Base-by-base conservation (phyloP, 2,329 filamentous ascomycete genomes). In the Ophiocordyceps camponoti-leonardi region DNA sequence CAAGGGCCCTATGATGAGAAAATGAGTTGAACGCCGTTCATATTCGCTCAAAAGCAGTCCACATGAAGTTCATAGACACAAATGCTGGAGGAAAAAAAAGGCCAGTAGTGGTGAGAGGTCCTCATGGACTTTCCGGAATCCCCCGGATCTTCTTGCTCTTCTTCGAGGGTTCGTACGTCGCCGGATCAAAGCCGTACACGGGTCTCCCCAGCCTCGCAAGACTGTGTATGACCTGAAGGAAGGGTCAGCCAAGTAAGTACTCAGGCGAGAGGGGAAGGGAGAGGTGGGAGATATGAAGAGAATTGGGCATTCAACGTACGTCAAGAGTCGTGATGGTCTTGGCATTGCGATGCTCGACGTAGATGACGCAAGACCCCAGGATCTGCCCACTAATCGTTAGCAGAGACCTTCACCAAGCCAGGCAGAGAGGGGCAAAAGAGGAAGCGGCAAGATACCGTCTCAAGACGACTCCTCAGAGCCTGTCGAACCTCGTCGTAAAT, bases 241-340 rank as follows among this genome's bases (percentile, higher is more conserved):
- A 19, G 31, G 22, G 42, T 51, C 42, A 55, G 48, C 11, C 14
- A 20, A 26, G 23, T 8, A 4, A 30, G 23, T 13, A 12, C n/a
- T 22, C 20, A 41, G 18, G n/a, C n/a, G 3, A 2, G 39, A 19
- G 22, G 16, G n/a, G 23, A 31, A 26, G 16, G 8, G n/a, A n/a
- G 14, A 19, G 7, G 16, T 2, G 7, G 19, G 7, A 13, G 4
- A 11, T 16, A 16, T 10, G n/a, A n/a, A n/a, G n/a, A n/a, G n/a
- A n/a, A n/a, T n/a, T 12, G 5, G 3, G 35, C 8, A 16, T 19
- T 6, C 8, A 18, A 47, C 70, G 56, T 54, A 81, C 80, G 51
- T 85, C 81, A 0, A 65, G 59, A 0, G 76, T 65, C 0, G 76
- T 81, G 0, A 84, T 67, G 0, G 81, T 85, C 59, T 83, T 83